Percentiles rank a stretch among this genome's conserved stretches.
phyloP scores from a whole-genome alignment of 139 green algal species.

The Raphidocelis subcapitata region DNA sequence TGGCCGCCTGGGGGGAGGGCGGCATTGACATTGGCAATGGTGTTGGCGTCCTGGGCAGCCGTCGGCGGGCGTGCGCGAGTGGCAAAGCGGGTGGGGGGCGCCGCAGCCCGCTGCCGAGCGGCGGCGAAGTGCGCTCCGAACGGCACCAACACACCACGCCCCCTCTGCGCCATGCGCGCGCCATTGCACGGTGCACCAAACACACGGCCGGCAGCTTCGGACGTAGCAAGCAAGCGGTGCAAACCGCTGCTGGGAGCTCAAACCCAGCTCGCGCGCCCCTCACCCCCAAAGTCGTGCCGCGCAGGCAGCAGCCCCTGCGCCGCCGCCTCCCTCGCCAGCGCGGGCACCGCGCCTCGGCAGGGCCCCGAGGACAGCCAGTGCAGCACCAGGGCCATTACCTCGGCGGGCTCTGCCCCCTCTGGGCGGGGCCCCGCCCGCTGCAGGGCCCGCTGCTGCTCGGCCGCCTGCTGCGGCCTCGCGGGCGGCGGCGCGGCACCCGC shows the following conservation, averaged over 20 bases:
- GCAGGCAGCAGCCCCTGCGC: slow-evolving; percentile 50
- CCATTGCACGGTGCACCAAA: no score
- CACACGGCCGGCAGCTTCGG: neutral
- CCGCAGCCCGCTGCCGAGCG: no score
- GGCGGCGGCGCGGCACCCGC: no score
- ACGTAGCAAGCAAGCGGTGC: neutral
- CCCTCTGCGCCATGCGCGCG: no score
- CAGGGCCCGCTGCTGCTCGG: neutral
- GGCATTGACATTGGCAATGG: no score
- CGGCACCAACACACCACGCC: no score
- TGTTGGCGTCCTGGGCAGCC: no score
- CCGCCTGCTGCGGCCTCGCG: no score
- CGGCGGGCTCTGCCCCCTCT: slow-evolving; percentile 9
- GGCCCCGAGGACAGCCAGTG: slow-evolving; percentile 31
- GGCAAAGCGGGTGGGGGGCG: no score
- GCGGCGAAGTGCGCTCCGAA: no score
- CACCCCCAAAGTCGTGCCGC: slow-evolving; percentile 36
- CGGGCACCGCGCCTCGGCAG: slow-evolving; percentile 19
- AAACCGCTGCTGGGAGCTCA: neutral
- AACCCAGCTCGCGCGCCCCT: neutral
- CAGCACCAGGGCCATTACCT: slow-evolving; percentile 39
- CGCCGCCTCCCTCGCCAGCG: slow-evolving; percentile 42
- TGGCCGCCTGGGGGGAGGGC: slow-evolving; percentile 38
- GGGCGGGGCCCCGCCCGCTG: neutral
- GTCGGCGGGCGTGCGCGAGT: no score